Conservation (phyloP, 164 flowering plant species). For the Houttuynia cordata region DNA sequence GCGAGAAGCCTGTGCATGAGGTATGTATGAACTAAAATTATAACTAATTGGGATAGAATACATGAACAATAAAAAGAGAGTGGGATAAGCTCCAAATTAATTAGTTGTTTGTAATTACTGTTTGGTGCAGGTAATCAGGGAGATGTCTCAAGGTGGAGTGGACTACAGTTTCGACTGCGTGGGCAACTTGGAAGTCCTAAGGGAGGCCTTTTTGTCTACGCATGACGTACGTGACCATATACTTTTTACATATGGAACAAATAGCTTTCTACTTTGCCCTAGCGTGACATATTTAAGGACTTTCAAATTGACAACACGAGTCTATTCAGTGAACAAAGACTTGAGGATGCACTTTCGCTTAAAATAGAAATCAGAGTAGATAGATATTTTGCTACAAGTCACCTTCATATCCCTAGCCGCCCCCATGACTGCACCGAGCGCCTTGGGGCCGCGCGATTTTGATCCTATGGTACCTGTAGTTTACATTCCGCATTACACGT, state of each 20-base stretch:
- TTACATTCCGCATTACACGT: no score
- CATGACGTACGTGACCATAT: constrained; percentile 30
- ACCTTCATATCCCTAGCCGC: no score
- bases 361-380: no score
- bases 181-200: constrained; percentile 53
- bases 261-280: background rate
- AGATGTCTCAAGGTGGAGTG: constrained; percentile 55
- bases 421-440: no score
- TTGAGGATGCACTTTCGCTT: no score
- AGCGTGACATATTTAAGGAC: background rate
- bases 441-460: no score
- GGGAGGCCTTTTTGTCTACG: constrained; percentile 63
- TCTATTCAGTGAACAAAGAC: no score
- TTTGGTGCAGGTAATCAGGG: constrained; percentile 43
- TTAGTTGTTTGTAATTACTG: background rate
- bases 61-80: no score
- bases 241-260: background rate
- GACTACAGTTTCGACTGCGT: constrained; percentile 68
- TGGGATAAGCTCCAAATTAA: background rate
- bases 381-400: no score
- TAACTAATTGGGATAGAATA: no score
- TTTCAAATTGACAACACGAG: no score
- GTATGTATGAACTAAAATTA: constrained; percentile 13
- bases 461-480: no score
- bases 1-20: constrained; percentile 39